Evolutionary conservation across 192 early-diverging fungal species (phyloP).

Genomic region (Backusella macrospora): DNA sequence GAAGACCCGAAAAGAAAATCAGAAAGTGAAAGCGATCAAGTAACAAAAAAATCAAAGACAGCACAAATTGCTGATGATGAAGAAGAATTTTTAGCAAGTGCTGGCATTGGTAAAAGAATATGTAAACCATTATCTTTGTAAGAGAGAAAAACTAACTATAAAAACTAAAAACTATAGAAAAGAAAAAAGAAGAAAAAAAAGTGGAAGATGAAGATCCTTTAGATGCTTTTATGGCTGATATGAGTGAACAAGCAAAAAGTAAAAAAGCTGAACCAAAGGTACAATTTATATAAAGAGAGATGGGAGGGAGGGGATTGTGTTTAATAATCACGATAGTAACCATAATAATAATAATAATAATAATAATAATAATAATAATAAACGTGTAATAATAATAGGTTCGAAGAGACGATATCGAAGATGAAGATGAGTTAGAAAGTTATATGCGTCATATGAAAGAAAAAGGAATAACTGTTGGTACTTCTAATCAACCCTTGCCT

Average conservation of each 20-base stretch:
- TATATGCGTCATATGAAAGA: constrained; percentile 78
- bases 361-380: not conserved
- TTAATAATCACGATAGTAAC: too few species aligned
- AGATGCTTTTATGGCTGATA: constrained; percentile 84
- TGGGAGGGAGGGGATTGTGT: not conserved
- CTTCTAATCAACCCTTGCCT: constrained; percentile 42
- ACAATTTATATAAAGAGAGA: not conserved
- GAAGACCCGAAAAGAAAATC: not conserved
- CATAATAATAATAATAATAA: not conserved
- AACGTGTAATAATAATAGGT: constrained; percentile 34
- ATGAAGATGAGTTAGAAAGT: constrained; percentile 76
- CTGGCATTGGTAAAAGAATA: constrained; percentile 31
- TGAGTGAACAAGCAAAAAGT: constrained; percentile 55
- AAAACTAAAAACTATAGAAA: not conserved
- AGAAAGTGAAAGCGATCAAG: not conserved
- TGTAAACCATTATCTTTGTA: not conserved
- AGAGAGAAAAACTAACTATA: constrained; percentile 5
- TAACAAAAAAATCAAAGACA: not conserved
- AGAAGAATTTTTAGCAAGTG: constrained; percentile 38
- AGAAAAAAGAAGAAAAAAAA: constrained; percentile 18
- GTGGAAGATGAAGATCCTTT: constrained; percentile 69
- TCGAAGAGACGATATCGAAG: constrained; percentile 68
- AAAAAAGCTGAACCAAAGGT: constrained; percentile 51
- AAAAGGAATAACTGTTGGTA: constrained; percentile 76
- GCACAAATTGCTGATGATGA: constrained; percentile 39